Percentiles rank a stretch among this genome's conserved stretches.
Evolutionary conservation across 1,284 basidiomycete species (phyloP).

Genomic region (Inonotus obliquus): DNA sequence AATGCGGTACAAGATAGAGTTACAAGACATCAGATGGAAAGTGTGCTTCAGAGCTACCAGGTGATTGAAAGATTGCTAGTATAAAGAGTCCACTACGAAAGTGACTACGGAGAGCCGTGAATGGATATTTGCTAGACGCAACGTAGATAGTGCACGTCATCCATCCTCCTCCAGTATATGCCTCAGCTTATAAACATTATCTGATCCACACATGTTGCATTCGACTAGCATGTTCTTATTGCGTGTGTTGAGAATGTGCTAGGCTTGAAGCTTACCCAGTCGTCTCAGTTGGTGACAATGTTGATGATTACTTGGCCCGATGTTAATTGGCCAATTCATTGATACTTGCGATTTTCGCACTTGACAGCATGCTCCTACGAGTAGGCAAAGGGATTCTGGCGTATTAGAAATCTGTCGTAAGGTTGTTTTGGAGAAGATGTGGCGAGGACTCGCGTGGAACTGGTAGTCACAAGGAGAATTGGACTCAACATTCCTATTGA

Average conservation of each 20-base stretch:
- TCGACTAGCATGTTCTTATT: too few relatives aligned
- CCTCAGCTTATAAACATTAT: too few relatives aligned
- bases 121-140: too few relatives aligned
- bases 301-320: constrained; percentile 43
- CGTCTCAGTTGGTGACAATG: constrained; percentile 54
- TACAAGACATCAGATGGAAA: too few relatives aligned
- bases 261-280: constrained; percentile 66
- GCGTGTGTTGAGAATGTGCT: constrained; percentile 38
- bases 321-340: constrained; percentile 66
- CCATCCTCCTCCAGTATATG: too few relatives aligned
- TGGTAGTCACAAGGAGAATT: neutral
- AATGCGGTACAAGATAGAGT: too few relatives aligned
- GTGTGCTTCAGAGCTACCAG: too few relatives aligned
- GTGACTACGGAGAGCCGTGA: too few relatives aligned
- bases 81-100: too few relatives aligned
- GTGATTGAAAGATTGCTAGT: too few relatives aligned
- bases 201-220: too few relatives aligned
- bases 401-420: neutral
- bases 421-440: neutral
- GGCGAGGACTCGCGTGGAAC: neutral
- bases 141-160: too few relatives aligned
- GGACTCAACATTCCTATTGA: neutral
- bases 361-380: constrained; percentile 27
- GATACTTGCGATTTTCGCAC: constrained; percentile 39
- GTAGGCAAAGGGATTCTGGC: neutral